Conservation (phyloP, 2,329 filamentous ascomycete genomes). For the Juglanconis oblonga region DNA sequence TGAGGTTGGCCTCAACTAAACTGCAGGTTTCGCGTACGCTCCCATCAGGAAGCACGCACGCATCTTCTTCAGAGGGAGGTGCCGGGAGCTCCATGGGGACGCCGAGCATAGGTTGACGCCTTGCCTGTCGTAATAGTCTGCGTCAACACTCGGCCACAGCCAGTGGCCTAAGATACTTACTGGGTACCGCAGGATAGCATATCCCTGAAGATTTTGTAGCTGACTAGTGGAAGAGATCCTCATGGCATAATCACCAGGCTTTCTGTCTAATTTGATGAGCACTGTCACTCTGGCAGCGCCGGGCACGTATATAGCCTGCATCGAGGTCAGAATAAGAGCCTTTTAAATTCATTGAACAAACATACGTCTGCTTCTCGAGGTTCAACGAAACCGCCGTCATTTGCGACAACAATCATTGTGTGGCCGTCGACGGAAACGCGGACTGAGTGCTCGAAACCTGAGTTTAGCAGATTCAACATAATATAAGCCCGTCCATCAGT, state of each 20-base stretch:
- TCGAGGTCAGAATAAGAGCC: too few species aligned
- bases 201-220: constrained; percentile 24
- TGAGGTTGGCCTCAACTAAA: constrained; percentile 3
- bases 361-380: constrained; percentile 11
- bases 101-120: constrained; percentile 16
- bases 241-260: constrained; percentile 22
- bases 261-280: constrained; percentile 20
- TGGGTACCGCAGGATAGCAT: constrained; percentile 21
- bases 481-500: constrained; percentile 17
- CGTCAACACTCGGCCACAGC: background rate
- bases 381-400: constrained; percentile 23
- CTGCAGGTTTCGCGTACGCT: constrained; percentile 15
- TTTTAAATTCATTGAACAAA: background rate
- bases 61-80: background rate
- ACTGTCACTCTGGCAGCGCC: constrained; percentile 22
- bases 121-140: background rate
- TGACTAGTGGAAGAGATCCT: constrained; percentile 23
- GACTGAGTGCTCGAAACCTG: constrained; percentile 20
- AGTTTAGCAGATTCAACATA: constrained; percentile 21
- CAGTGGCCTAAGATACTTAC: too few species aligned
- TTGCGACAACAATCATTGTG: constrained; percentile 24
- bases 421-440: constrained; percentile 22
- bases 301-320: constrained; percentile 18
- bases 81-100: constrained; percentile 20
- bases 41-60: constrained; percentile 20